Percentiles rank a stretch among this genome's conserved stretches.
Evolutionary conservation across 2,329 filamentous ascomycete genomes (phyloP).

Genomic region (Ophiosphaerella narmari): DNA sequence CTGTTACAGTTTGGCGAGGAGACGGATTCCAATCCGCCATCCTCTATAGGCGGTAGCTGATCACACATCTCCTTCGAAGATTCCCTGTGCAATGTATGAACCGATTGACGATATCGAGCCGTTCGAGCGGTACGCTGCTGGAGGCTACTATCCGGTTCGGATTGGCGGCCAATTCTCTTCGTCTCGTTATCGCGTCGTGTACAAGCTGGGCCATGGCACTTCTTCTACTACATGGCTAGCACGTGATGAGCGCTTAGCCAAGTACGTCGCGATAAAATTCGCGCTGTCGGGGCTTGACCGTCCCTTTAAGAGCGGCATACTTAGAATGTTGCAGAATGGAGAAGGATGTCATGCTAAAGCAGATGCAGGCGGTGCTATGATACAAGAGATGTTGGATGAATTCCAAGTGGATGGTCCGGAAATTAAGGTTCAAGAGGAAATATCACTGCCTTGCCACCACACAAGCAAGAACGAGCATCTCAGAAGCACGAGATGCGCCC

Average conservation of each 20-base stretch:
- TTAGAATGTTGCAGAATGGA: slow-evolving; percentile 5
- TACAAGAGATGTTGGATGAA: slow-evolving; percentile 28
- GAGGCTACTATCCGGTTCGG: slow-evolving; percentile 2
- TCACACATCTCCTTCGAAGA: neutral
- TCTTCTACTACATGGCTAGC: slow-evolving; percentile 21
- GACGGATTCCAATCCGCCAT: neutral
- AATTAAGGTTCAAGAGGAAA: slow-evolving; percentile 21
- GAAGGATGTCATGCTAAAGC: neutral
- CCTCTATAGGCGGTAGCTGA: neutral
- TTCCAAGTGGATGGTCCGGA: slow-evolving; percentile 42
- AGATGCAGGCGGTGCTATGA: neutral
- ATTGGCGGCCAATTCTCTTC: neutral
- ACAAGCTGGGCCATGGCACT: slow-evolving; percentile 19
- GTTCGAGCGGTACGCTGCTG: slow-evolving; percentile 3
- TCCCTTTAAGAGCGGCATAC: slow-evolving; percentile 6
- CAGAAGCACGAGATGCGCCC: slow-evolving; percentile 12
- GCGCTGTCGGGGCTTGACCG: slow-evolving; percentile 5
- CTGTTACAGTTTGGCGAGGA: neutral
- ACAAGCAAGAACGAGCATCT: slow-evolving; percentile 33
- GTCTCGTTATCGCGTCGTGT: slow-evolving; percentile 14
- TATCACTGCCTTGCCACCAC: slow-evolving; percentile 46
- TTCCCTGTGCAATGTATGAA: neutral
- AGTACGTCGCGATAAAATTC: slow-evolving; percentile 14
- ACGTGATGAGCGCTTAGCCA: slow-evolving; percentile 5
- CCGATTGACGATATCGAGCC: slow-evolving; percentile 9